phyloP scores from a whole-genome alignment of 768 basidiomycete species.

The Boletus coccyginus region DNA sequence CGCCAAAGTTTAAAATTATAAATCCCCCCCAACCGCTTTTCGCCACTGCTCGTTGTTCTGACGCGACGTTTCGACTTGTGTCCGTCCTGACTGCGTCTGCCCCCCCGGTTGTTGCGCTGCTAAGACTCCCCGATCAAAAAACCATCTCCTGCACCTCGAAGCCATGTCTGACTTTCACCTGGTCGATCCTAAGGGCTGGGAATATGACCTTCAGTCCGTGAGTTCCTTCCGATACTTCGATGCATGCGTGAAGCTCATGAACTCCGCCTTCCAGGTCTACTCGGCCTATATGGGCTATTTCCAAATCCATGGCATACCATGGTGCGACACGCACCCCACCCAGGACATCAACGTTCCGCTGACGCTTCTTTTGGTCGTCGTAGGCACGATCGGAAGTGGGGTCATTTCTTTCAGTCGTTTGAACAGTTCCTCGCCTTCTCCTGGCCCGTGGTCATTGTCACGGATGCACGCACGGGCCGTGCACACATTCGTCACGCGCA shows the following conservation, averaged over 20 bases:
- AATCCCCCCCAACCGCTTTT: neutral
- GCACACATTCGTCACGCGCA: slow-evolving; percentile 80
- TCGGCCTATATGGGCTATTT: slow-evolving; percentile 80
- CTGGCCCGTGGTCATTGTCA: slow-evolving; percentile 80
- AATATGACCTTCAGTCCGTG: slow-evolving; percentile 77
- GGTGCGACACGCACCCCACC: slow-evolving; percentile 37
- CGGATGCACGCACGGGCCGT: slow-evolving; percentile 66
- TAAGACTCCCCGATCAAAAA: neutral
- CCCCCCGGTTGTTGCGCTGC: neutral
- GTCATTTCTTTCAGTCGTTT: slow-evolving; percentile 73
- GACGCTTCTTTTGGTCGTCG: neutral
- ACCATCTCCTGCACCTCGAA: neutral
- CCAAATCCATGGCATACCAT: slow-evolving; percentile 64
- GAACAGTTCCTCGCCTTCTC: slow-evolving; percentile 78
- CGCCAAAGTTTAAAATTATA: slow-evolving; percentile 18
- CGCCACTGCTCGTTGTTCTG: neutral
- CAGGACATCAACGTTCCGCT: neutral
- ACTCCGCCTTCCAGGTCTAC: slow-evolving; percentile 44
- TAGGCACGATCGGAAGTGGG: slow-evolving; percentile 83
- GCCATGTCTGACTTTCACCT: slow-evolving; percentile 67
- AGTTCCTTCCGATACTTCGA: slow-evolving; percentile 22
- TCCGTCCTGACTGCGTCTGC: neutral
- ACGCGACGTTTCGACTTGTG: neutral
- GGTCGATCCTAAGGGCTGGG: slow-evolving; percentile 76
- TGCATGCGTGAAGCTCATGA: neutral